A percentile compares a stretch with the other conserved stretches of the same genome.
Conservation (phyloP, 257 asterid species). For the Nicotiana attenuata region DNA sequence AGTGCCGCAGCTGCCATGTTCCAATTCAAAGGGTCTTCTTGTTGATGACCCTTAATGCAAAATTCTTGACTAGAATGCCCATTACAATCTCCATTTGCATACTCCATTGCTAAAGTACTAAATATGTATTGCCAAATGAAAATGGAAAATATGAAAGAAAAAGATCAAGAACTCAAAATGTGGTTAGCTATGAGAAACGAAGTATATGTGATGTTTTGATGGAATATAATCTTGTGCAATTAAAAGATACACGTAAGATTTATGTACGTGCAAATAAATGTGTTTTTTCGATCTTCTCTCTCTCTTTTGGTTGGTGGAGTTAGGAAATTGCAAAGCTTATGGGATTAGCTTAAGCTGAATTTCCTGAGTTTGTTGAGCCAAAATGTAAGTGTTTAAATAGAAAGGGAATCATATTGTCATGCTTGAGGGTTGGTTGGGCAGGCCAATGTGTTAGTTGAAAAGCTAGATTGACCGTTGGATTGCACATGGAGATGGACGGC, state of each 20-base stretch:
- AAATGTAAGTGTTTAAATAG: conserved; percentile 26
- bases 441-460: conserved; percentile 30
- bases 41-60: neutral
- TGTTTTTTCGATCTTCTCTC: no score
- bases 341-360: conserved; percentile 15
- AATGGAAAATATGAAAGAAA: no score
- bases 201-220: neutral
- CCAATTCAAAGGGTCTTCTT: conserved; percentile 25
- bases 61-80: neutral
- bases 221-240: no score
- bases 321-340: conserved; percentile 26
- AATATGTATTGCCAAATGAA: no score
- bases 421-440: conserved; percentile 23
- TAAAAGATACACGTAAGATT: no score
- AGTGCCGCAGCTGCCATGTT: conserved; percentile 29
- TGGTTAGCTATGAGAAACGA: neutral
- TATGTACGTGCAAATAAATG: no score
- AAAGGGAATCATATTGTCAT: neutral
- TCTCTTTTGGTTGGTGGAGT: neutral
- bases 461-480: conserved; percentile 24
- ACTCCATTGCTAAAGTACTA: conserved; percentile 1
- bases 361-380: conserved; percentile 29
- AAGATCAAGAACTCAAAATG: no score
- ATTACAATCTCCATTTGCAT: neutral
- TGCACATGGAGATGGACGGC: neutral